Conservation (phyloP, 1,284 basidiomycete species). For the Cutaneotrichosporon cyanovorans region DNA sequence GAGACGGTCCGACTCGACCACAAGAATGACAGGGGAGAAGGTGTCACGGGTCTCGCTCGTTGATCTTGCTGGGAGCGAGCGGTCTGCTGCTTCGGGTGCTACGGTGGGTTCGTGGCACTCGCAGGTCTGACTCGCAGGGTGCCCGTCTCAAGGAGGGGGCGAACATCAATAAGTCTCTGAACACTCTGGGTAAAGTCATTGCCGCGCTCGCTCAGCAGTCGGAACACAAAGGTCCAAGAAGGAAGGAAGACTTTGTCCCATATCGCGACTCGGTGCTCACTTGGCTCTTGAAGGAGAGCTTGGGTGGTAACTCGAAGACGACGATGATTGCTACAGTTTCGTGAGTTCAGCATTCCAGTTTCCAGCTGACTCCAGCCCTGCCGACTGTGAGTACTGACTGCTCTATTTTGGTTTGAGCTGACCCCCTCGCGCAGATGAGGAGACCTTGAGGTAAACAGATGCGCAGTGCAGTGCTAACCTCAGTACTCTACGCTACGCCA, state of each 20-base stretch:
- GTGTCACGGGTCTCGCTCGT: conserved; percentile 91
- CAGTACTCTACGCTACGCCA: conserved; percentile 68
- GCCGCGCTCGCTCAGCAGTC: conserved; percentile 77
- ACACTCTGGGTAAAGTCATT: conserved; percentile 95
- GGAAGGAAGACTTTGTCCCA: conserved; percentile 83
- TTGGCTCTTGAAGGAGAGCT: conserved; percentile 93
- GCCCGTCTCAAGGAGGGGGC: conserved; percentile 90
- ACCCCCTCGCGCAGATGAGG: conserved; percentile 60
- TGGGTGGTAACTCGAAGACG: conserved; percentile 84
- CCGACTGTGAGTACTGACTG: conserved; percentile 52
- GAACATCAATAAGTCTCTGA: conserved; percentile 96
- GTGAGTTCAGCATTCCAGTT: conserved; percentile 14
- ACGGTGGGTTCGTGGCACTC: conserved; percentile 47
- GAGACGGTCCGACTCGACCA: conserved; percentile 72
- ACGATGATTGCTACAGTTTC: conserved; percentile 95
- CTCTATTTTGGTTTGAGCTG: not conserved
- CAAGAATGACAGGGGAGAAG: conserved; percentile 86
- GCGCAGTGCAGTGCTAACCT: not conserved
- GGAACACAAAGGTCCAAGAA: conserved; percentile 50
- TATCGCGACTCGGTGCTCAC: conserved; percentile 94
- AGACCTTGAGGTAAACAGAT: conserved; percentile 65
- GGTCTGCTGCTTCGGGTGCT: conserved; percentile 94
- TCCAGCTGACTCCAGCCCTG: conserved; percentile 52
- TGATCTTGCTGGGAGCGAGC: conserved; percentile 94
- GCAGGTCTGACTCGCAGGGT: conserved; percentile 46